Conservation (phyloP, 306 rosid species). For the Vachellia pachyceras region DNA sequence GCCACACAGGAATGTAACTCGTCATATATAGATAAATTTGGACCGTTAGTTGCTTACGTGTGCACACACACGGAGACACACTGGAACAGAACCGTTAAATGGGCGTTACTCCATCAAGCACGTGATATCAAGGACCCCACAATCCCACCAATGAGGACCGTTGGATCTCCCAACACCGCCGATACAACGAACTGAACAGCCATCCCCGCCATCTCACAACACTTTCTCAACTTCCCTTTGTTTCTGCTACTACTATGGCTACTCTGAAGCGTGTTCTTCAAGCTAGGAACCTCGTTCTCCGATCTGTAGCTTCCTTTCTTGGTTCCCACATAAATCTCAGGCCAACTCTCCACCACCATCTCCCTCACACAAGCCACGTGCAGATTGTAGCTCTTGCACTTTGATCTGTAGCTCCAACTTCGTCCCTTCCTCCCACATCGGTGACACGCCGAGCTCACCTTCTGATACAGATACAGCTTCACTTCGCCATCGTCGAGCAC, state of each 20-base stretch:
- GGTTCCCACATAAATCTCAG: constrained; percentile 55
- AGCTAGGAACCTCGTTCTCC: constrained; percentile 58
- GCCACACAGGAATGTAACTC: background rate
- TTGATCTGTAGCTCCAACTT: constrained; percentile 91
- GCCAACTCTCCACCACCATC: constrained; percentile 87
- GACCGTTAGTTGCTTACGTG: background rate
- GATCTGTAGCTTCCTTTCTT: constrained; percentile 33
- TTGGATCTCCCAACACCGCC: constrained; percentile 92
- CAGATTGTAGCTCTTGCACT: constrained; percentile 75
- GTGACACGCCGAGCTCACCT: constrained; percentile 73
- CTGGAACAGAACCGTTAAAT: background rate
- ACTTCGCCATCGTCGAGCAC: constrained; percentile 65
- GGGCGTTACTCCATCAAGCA: background rate
- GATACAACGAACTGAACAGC: constrained; percentile 81
- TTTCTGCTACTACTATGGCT: constrained; percentile 27
- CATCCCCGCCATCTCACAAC: constrained; percentile 79
- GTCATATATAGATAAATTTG: background rate
- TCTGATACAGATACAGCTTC: constrained; percentile 59
- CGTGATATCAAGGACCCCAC: constrained; percentile 61
- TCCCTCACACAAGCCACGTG: constrained; percentile 96
- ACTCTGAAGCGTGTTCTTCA: constrained; percentile 54
- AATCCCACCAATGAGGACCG: constrained; percentile 82
- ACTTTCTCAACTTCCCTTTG: constrained; percentile 71
- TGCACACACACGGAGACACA: background rate
- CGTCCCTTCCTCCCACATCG: constrained; percentile 82